phyloP scores from a whole-genome alignment of 371 early-diverging fungal genomes.

The Syncephalis plumigaleata region DNA sequence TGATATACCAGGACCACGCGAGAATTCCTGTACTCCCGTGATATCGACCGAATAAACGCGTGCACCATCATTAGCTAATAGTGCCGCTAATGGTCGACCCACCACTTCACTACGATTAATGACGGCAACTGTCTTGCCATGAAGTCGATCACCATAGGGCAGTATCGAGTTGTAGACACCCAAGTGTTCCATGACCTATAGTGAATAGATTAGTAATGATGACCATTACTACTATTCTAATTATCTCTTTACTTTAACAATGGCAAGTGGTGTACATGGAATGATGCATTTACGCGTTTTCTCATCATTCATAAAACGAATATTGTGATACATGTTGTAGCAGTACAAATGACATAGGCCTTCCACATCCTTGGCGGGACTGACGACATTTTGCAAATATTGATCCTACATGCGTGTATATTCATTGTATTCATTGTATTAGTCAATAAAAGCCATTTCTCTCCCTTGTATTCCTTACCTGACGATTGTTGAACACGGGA shows the following conservation, averaged over 20 bases:
- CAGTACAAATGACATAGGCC: constrained; percentile 86
- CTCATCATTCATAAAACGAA: constrained; percentile 69
- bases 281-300: constrained; percentile 82
- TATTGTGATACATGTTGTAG: constrained; percentile 90
- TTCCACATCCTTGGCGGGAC: constrained; percentile 85
- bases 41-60: constrained; percentile 90
- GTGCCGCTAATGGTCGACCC: constrained; percentile 92
- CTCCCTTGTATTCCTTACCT: constrained; percentile 20
- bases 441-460: background rate
- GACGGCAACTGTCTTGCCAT: constrained; percentile 82
- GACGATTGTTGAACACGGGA: constrained; percentile 83
- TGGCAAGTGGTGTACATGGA: constrained; percentile 89
- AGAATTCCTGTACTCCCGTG: constrained; percentile 71
- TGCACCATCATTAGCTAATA: constrained; percentile 94
- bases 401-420: too few species aligned
- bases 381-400: constrained; percentile 81
- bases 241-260: constrained; percentile 55
- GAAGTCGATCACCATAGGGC: constrained; percentile 84
- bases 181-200: constrained; percentile 71
- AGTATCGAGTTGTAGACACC: constrained; percentile 83
- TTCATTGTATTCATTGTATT: background rate
- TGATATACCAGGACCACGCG: constrained; percentile 62
- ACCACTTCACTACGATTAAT: constrained; percentile 94
- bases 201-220: background rate
- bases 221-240: background rate